Base-by-base conservation (phyloP, 2,329 filamentous ascomycete species). In the Calonectria multiphialidica region DNA sequence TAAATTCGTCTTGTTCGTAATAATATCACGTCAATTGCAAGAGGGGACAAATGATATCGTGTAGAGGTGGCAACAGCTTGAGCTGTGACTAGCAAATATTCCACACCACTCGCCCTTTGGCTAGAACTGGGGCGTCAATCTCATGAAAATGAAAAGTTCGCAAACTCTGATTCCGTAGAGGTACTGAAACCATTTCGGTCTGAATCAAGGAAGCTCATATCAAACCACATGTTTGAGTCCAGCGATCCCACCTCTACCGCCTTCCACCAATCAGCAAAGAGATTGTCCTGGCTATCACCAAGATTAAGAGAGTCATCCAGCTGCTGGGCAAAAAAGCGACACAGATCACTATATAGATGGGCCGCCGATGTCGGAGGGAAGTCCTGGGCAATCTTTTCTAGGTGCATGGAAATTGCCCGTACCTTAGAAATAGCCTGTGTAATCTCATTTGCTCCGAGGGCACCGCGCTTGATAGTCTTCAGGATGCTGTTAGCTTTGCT, bases 251-350 rank as follows among this genome's bases (percentile, higher is more conserved):
- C 37, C 40, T 63, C 59, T 7, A 63, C n/a, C 15, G 37, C 59
- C 25, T 63, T 63, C 59, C 59, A 63, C 59, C 40, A 63, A 30
- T 63, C 59, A 9, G 59, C 59, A 30, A 63, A 45, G 15, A 63
- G 25, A 30, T 45, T 30, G 8, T 63, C 59, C 28, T 63, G 59
- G 9, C 37, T 15, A 33, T 21, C 33, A 18, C 59, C 42, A 30
- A 15, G 16, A n/a, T 13, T 45, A 7, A 47, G 30, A 21, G 30
- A 47, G 10, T 28, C 42, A 2, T 63, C 59, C 1, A 63, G 40
- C 37, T 63, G 59, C 9, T 45, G 23, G 3, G 33, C 55, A 45
- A 68, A 68, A n/a, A 68, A 50, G 28, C 45, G 66, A 50, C 40
- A 35, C 1, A 68, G 35, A 15, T 68, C 45, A 10, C 57, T 23